A percentile compares a stretch with the other conserved stretches of the same genome.
Conservation (phyloP, 2,329 filamentous ascomycete genomes). For the Aulographum hederae region DNA sequence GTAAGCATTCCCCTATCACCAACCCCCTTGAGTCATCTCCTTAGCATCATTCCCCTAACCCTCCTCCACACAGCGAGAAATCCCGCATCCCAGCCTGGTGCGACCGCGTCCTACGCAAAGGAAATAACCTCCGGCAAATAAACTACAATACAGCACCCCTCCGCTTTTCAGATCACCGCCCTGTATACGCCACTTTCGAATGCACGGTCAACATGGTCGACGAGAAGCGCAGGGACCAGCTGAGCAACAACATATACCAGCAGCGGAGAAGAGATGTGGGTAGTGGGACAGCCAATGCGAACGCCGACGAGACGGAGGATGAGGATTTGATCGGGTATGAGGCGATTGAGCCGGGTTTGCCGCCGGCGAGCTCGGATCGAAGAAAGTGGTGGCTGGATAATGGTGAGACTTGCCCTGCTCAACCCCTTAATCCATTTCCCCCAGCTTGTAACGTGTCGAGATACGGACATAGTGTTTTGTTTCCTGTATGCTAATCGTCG, state of each 20-base stretch:
- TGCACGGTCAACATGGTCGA: conserved; percentile 69
- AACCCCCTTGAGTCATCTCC: background rate
- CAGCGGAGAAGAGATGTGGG: conserved; percentile 29
- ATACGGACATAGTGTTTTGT: conserved; percentile 10
- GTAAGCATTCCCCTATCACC: no score
- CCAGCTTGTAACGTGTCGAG: conserved; percentile 6
- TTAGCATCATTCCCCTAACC: conserved; percentile 8
- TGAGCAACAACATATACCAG: conserved; percentile 59
- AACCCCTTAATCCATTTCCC: conserved; percentile 29
- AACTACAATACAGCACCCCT: conserved; percentile 70
- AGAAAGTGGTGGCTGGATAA: conserved; percentile 49
- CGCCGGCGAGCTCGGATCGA: conserved; percentile 42
- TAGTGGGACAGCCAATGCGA: conserved; percentile 27
- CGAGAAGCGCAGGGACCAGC: conserved; percentile 49
- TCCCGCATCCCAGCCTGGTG: conserved; percentile 93
- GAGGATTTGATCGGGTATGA: conserved; percentile 71
- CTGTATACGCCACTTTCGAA: conserved; percentile 78
- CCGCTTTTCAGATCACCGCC: conserved; percentile 87
- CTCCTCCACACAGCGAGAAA: conserved; percentile 48
- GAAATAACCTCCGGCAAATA: conserved; percentile 62
- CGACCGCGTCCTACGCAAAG: conserved; percentile 79
- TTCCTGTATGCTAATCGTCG: no score
- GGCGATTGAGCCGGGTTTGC: conserved; percentile 59
- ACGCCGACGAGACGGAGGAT: conserved; percentile 38
- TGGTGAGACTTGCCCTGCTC: no score